Evolutionary conservation across 2,329 filamentous ascomycete species (phyloP).

Genomic region (Penicillium sclerotiorum): DNA sequence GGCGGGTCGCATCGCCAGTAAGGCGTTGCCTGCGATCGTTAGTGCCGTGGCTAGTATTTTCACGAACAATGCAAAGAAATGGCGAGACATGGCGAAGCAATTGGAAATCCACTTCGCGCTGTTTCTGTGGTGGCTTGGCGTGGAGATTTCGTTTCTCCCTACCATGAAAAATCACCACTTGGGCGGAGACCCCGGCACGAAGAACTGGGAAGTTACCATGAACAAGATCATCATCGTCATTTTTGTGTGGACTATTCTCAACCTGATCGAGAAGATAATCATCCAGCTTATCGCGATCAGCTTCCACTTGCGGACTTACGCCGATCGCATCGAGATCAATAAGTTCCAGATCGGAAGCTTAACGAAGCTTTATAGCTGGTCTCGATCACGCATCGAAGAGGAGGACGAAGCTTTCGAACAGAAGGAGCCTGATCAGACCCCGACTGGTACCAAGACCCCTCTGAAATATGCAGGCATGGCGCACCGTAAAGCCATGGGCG

Average conservation of each 20-base stretch:
- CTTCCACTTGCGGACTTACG: constrained; percentile 89
- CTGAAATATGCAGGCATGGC: constrained; percentile 69
- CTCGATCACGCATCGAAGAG: constrained; percentile 65
- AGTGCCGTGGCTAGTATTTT: constrained; percentile 70
- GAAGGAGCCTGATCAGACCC: constrained; percentile 49
- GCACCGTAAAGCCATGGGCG: constrained; percentile 73
- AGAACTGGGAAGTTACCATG: constrained; percentile 72
- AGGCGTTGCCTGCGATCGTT: constrained; percentile 64
- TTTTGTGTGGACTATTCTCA: constrained; percentile 78
- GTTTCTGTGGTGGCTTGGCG: constrained; percentile 89
- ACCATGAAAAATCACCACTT: constrained; percentile 71
- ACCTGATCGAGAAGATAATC: constrained; percentile 88
- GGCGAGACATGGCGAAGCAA: constrained; percentile 83
- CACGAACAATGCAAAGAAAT: constrained; percentile 89
- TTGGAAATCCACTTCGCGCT: constrained; percentile 82
- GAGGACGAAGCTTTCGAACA: constrained; percentile 77
- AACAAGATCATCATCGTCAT: constrained; percentile 85
- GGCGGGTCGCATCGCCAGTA: constrained; percentile 70
- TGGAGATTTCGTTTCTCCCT: constrained; percentile 82
- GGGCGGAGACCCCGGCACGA: constrained; percentile 55
- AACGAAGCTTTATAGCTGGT: constrained; percentile 66
- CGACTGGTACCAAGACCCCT: constrained; percentile 71
- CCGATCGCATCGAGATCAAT: constrained; percentile 86
- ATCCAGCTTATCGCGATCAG: constrained; percentile 94
- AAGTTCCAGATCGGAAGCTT: constrained; percentile 80